These are phyloP conservation scores for Eucalyptus guilfoylei DNA, from an alignment of 345 rosid species.

Conservation along the genomic window DNA sequence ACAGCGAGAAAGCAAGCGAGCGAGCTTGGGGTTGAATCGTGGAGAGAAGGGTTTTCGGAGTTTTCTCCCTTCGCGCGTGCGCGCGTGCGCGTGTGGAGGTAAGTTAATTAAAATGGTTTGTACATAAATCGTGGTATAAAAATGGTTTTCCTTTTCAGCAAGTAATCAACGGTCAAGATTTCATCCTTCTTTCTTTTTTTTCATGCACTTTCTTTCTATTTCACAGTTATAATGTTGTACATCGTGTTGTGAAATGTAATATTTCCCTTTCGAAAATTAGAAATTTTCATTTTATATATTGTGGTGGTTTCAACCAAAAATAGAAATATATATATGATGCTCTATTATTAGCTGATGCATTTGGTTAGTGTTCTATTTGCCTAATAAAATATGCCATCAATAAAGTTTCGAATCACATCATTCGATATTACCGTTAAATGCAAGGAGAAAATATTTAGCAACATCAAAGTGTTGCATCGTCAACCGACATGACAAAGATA, in stretches of 20 bases:
- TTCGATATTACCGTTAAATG: too few relatives aligned
- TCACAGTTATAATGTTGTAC: background rate
- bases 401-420: background rate
- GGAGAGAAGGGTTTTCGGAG: background rate
- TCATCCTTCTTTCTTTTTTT: background rate
- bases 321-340: background rate
- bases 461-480: background rate
- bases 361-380: background rate
- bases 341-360: background rate
- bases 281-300: background rate
- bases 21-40: background rate
- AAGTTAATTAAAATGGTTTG: background rate
- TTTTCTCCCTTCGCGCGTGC: background rate
- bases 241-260: background rate
- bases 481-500: too few relatives aligned
- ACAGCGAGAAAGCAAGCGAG: background rate
- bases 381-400: background rate
- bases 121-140: background rate
- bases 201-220: background rate
- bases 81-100: background rate
- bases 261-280: accelerated
- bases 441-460: background rate
- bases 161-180: background rate
- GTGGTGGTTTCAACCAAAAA: too few relatives aligned
- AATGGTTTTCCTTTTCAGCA: background rate